phyloP scores from a whole-genome alignment of 768 basidiomycete species.

The Trametes gibbosa region DNA sequence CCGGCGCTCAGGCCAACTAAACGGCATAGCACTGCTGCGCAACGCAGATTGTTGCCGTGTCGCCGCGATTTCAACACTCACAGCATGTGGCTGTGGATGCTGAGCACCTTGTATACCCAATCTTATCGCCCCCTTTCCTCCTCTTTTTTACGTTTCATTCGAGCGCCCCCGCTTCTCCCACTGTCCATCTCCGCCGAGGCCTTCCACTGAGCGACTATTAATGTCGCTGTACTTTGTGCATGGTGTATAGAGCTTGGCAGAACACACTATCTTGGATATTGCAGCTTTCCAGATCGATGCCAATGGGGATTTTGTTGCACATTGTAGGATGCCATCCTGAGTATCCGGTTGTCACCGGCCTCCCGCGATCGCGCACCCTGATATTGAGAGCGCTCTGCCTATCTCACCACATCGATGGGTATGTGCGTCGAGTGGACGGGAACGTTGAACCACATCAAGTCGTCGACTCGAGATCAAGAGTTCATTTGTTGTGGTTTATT shows the following conservation, averaged over 20 bases:
- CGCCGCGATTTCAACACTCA: not conserved
- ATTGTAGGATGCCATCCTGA: not conserved
- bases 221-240: constrained; percentile 5
- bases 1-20: constrained; percentile 17
- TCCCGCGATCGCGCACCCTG: too few relatives aligned
- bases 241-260: not conserved
- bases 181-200: not conserved
- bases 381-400: too few relatives aligned
- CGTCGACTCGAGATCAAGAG: too few relatives aligned
- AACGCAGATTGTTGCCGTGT: not conserved
- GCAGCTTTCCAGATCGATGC: not conserved
- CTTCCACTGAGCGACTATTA: not conserved
- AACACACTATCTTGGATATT: not conserved
- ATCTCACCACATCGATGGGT: too few relatives aligned
- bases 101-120: constrained; percentile 1
- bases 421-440: too few relatives aligned
- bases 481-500: not conserved
- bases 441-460: too few relatives aligned
- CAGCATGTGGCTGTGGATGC: not conserved
- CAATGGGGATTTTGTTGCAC: not conserved
- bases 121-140: not conserved
- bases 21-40: not conserved
- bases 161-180: not conserved
- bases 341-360: too few relatives aligned
- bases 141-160: not conserved